These are phyloP conservation scores for Corinectria fuckeliana DNA, from an alignment of 2,329 filamentous ascomycete species.

Conservation along the genomic window DNA sequence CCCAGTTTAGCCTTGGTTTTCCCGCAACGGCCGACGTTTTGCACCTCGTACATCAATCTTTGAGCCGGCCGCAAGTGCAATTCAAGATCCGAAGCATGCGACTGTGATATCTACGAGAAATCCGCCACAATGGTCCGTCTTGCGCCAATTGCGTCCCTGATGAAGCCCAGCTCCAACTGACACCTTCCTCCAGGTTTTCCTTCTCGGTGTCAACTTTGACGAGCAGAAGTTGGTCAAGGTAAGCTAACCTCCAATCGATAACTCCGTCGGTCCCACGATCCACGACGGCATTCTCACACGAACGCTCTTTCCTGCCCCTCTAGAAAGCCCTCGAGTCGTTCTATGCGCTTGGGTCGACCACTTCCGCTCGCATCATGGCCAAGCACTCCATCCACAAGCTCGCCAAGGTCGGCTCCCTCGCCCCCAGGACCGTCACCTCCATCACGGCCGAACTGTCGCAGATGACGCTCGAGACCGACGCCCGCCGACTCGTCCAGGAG, in stretches of 20 bases:
- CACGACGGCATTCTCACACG: constrained; percentile 17
- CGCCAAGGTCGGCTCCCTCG: constrained; percentile 77
- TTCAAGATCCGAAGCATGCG: constrained; percentile 30
- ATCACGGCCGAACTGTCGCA: constrained; percentile 85
- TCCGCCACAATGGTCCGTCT: constrained; percentile 34
- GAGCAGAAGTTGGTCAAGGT: constrained; percentile 86
- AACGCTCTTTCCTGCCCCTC: not conserved
- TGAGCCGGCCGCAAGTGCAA: constrained; percentile 6
- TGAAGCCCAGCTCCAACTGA: not conserved
- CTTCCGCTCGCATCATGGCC: constrained; percentile 79
- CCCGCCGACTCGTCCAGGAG: constrained; percentile 77
- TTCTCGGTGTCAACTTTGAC: constrained; percentile 85
- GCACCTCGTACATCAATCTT: constrained; percentile 15
- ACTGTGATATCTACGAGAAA: constrained; percentile 29
- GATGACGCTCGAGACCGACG: constrained; percentile 94
- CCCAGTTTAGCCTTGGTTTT: constrained; percentile 39
- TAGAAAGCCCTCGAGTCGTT: constrained; percentile 81
- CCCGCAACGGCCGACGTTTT: constrained; percentile 34
- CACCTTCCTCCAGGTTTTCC: constrained; percentile 69
- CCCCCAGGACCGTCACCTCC: constrained; percentile 77
- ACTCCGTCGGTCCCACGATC: constrained; percentile 1
- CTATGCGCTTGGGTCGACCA: constrained; percentile 80
- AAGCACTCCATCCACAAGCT: constrained; percentile 87
- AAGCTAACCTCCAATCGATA: constrained; percentile 41
- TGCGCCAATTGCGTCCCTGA: not conserved